Base-by-base conservation (phyloP, 345 rosid genomes). In the Raphanus raphanistrum region DNA sequence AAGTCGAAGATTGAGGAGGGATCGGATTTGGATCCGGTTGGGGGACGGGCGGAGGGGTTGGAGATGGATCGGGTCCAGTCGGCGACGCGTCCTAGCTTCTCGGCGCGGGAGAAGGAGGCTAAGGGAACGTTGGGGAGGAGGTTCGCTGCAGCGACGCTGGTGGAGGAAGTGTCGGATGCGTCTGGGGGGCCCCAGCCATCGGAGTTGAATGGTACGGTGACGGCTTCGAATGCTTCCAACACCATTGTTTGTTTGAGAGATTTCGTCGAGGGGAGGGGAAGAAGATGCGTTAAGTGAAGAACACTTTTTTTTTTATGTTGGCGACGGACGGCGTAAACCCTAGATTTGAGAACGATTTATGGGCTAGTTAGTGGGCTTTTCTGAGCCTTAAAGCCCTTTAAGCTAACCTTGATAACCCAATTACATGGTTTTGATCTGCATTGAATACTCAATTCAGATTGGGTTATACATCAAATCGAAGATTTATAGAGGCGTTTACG, bases 181-280 rank as follows among this genome's bases (percentile, higher is more conserved):
- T 79, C 82, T 36, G 89, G 96, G 0, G 99, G 99, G 8, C 98
- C 97, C 99, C 97, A 92, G 0, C 98, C 99, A 68, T 92, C 96
- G 27, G 98, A 87, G 29, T 95, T 95, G 89, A 89, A 95, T 8
- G 92, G 97, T 1, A 95, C 96, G 2, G 90, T 83, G 63, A 89
- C 92, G 3, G 92, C 88, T 79, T 92, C 96, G 61, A 95, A 90
- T n/a, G 83, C 87, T 74, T 75, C 84, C 3, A 71, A 75, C 28
- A 72, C 84, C 84, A 81, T 81, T 35, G 27, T 63, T 48, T 9
- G 70, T 1, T 21, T 21, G 21, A 21, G 21, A 77, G 66, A 63
- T 70, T 63, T 70, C 63, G 64, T 48, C 36, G 65, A 61, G 59
- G 50, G 45, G 48, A 61, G 59, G 50, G 45, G 48, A 63, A 11